Conservation (phyloP, 2,329 filamentous ascomycete species). For the Alternaria arborescens region DNA sequence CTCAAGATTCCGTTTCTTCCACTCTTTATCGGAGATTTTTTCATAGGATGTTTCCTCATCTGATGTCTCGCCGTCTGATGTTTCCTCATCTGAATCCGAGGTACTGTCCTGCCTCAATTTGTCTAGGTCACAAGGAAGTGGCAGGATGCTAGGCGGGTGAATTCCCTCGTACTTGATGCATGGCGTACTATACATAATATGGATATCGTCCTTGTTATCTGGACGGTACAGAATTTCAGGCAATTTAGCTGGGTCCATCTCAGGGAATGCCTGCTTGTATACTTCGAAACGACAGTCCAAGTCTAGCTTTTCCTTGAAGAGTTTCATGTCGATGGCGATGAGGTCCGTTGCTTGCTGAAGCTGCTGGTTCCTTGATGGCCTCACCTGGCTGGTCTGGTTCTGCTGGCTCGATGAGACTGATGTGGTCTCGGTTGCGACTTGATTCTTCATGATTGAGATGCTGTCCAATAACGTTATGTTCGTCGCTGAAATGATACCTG, state of each 20-base stretch:
- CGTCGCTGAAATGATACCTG: neutral
- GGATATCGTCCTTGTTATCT: neutral
- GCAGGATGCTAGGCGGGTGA: neutral
- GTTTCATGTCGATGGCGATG: neutral
- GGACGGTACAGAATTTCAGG: neutral
- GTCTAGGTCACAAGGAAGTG: neutral
- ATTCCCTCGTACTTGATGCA: neutral
- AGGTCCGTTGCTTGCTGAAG: neutral
- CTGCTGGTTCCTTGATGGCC: neutral
- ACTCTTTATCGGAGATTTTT: neutral
- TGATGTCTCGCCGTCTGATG: too few species aligned
- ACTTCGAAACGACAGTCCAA: neutral
- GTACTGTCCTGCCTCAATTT: neutral
- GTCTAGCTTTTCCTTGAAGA: neutral
- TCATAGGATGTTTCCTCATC: neutral
- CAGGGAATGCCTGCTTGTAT: conserved; percentile 1
- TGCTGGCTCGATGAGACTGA: neutral
- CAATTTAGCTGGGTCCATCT: neutral
- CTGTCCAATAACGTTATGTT: neutral
- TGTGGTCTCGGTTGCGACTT: neutral
- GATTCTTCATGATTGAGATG: neutral
- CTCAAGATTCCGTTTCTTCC: neutral
- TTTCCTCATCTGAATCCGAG: neutral
- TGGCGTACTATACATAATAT: neutral
- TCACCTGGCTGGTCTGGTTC: neutral